phyloP scores from a whole-genome alignment of 176 grass and related monocot genomes.

The Hordeum marinum region DNA sequence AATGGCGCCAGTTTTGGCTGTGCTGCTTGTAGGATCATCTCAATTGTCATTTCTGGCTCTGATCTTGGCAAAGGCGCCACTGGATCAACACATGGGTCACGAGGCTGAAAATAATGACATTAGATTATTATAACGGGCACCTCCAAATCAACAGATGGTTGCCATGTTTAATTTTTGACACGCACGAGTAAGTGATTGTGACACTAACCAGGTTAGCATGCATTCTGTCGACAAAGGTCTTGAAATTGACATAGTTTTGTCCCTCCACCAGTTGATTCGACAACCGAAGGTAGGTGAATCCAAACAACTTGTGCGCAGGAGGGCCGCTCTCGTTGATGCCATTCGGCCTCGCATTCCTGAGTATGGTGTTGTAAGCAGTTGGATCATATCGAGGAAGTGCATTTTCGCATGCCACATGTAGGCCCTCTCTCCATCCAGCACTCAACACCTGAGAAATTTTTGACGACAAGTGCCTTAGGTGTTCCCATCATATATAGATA shows the following conservation, averaged over 20 bases:
- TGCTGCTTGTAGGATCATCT: constrained; percentile 41
- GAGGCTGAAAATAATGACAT: constrained; percentile 26
- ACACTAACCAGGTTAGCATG: constrained; percentile 77
- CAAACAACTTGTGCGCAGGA: constrained; percentile 48
- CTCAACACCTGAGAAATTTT: constrained; percentile 55
- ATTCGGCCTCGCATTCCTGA: constrained; percentile 65
- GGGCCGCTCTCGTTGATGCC: constrained; percentile 49
- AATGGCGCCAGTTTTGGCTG: constrained; percentile 47
- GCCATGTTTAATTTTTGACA: not conserved
- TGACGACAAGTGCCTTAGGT: not conserved
- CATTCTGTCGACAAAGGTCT: constrained; percentile 80
- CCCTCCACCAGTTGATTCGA: constrained; percentile 57
- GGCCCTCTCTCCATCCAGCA: constrained; percentile 87
- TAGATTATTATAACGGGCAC: not conserved
- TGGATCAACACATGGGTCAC: constrained; percentile 36
- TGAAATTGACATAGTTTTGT: constrained; percentile 65
- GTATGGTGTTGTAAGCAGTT: constrained; percentile 79
- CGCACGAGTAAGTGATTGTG: not conserved
- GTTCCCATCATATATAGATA: not conserved
- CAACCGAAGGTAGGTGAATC: constrained; percentile 83
- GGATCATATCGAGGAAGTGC: constrained; percentile 68
- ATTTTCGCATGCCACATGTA: constrained; percentile 69
- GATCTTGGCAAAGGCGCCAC: constrained; percentile 49
- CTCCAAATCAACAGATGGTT: not conserved
- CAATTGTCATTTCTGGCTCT: constrained; percentile 37